Percentiles rank a stretch among this genome's conserved stretches.
These are phyloP conservation scores for Nothophoma quercina DNA, from an alignment of 2,329 filamentous ascomycete genomes.

Conservation along the genomic window DNA sequence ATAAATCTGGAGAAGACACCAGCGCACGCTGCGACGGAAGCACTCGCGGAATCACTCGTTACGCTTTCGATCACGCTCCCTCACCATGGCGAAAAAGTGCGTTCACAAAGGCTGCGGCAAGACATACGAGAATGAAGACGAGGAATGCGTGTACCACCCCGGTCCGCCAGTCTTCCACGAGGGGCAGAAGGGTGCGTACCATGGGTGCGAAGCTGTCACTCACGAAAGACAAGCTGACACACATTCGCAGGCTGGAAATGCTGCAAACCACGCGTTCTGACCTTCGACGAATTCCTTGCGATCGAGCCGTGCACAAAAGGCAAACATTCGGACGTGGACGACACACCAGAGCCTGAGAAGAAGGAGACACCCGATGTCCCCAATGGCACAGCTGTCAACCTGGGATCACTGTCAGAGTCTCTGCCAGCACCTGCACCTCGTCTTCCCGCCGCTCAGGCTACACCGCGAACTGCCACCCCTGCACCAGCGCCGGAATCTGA, in stretches of 20 bases:
- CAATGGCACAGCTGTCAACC: conserved; percentile 40
- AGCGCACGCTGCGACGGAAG: conserved; percentile 18
- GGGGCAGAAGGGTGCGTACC: conserved; percentile 84
- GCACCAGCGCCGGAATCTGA: conserved; percentile 66
- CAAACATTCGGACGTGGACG: conserved; percentile 88
- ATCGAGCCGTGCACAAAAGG: conserved; percentile 94
- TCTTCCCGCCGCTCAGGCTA: conserved; percentile 40
- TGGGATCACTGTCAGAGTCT: conserved; percentile 41
- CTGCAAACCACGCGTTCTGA: conserved; percentile 95
- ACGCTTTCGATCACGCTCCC: neutral
- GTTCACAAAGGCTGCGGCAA: conserved; percentile 97
- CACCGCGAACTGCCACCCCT: conserved; percentile 34
- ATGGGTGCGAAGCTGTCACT: neutral
- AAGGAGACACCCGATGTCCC: conserved; percentile 58
- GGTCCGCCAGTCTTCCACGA: conserved; percentile 93
- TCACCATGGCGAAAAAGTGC: conserved; percentile 79
- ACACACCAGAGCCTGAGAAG: conserved; percentile 63
- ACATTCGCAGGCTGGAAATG: conserved; percentile 87
- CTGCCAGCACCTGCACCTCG: conserved; percentile 44
- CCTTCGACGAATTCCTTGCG: conserved; percentile 95
- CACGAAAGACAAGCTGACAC: conserved; percentile 13
- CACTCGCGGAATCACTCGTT: conserved; percentile 12
- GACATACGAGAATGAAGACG: conserved; percentile 79
- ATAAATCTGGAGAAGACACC: conserved; percentile 24
- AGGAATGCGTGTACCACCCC: conserved; percentile 90